phyloP scores from a whole-genome alignment of 805 yeast genomes.

The Myxozyma neotropica region DNA sequence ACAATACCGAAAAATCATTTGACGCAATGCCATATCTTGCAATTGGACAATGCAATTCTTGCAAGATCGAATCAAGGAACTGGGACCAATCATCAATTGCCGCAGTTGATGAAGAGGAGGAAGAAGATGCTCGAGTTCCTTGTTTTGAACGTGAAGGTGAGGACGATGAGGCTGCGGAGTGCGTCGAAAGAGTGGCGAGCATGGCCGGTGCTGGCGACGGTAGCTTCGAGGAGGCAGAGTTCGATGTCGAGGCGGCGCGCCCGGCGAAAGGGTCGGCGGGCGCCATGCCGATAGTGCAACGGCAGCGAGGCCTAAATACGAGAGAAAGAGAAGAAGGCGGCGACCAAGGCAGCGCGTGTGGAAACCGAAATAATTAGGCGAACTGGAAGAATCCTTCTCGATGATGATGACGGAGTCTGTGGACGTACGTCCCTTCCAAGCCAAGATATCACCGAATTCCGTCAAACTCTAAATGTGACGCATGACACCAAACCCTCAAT shows the following conservation, averaged over 20 bases:
- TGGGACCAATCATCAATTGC: conserved; percentile 30
- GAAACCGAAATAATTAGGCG: no score
- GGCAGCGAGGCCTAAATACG: not conserved
- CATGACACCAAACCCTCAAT: no score
- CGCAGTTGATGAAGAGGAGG: conserved; percentile 18
- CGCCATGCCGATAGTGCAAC: conserved; percentile 6
- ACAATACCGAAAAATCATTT: conserved; percentile 30
- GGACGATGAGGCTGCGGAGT: conserved; percentile 1
- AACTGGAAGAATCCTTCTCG: no score
- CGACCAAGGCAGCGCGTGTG: not conserved
- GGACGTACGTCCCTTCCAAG: no score
- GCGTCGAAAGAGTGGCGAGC: not conserved
- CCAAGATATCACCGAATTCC: no score
- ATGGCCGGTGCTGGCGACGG: not conserved
- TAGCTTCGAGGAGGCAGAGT: not conserved
- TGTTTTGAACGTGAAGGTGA: not conserved
- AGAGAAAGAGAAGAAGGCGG: not conserved
- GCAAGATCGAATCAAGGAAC: conserved; percentile 28
- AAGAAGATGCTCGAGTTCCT: conserved; percentile 3
- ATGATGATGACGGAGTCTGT: no score
- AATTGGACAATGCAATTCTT: conserved; percentile 31
- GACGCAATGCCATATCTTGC: conserved; percentile 33
- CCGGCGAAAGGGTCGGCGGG: conserved; percentile 16
- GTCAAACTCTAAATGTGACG: no score
- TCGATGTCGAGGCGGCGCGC: conserved; percentile 10